A percentile compares a stretch with the other conserved stretches of the same genome.
Evolutionary conservation across 2,329 filamentous ascomycete genomes (phyloP).

Genomic region (Emergomyces orientalis): DNA sequence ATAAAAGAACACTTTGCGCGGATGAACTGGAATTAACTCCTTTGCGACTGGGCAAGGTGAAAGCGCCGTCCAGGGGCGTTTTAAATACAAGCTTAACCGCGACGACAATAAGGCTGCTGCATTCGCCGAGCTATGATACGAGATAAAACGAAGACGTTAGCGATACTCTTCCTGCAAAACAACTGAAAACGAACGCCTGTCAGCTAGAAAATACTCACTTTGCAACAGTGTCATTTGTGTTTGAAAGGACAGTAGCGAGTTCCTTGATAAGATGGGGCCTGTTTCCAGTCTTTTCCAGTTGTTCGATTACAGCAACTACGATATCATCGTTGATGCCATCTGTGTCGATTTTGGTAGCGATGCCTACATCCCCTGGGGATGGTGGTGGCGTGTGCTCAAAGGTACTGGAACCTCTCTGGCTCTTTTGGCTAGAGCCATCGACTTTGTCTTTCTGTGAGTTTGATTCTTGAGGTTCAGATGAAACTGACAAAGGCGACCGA

Average conservation of each 20-base stretch:
- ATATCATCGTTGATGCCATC: conserved; percentile 90
- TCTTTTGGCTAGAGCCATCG: conserved; percentile 18
- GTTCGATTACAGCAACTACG: conserved; percentile 78
- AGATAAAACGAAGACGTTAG: conserved; percentile 24
- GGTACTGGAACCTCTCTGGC: conserved; percentile 43
- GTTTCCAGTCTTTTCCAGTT: conserved; percentile 83
- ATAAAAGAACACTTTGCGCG: conserved; percentile 92
- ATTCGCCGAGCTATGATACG: conserved; percentile 69
- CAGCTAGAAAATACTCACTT: conserved; percentile 56
- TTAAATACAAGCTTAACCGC: conserved; percentile 77
- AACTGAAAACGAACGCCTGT: conserved; percentile 5
- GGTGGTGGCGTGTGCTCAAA: conserved; percentile 71
- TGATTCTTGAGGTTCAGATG: conserved; percentile 24
- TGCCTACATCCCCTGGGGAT: conserved; percentile 49
- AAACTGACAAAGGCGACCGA: conserved; percentile 32
- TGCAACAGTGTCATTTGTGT: conserved; percentile 71
- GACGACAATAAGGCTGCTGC: conserved; percentile 93
- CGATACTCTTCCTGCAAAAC: conserved; percentile 8
- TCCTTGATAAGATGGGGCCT: conserved; percentile 92
- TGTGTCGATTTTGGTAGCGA: conserved; percentile 57
- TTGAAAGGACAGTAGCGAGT: conserved; percentile 68
- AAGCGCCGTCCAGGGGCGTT: conserved; percentile 70
- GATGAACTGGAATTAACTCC: conserved; percentile 84
- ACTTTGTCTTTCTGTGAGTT: conserved; percentile 24
- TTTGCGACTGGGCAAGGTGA: conserved; percentile 83